Evolutionary conservation across 176 grass and related monocot genomes (phyloP).

Genomic region (Pontederia paniculata): DNA sequence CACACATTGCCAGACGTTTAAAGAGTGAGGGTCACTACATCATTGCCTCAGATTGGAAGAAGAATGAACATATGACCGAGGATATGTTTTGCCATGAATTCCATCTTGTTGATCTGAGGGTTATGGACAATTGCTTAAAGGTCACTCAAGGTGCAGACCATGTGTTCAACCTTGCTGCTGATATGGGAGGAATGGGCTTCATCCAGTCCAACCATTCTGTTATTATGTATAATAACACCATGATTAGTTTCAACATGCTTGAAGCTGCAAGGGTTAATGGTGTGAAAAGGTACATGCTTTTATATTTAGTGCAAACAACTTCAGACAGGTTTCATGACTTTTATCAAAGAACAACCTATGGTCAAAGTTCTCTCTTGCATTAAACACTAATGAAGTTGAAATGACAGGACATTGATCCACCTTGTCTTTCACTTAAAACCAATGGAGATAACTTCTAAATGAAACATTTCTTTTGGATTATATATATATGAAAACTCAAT

Average conservation of each 20-base stretch:
- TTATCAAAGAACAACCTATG: neutral
- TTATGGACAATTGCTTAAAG: conserved; percentile 20
- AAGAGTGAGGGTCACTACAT: conserved; percentile 17
- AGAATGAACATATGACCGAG: conserved; percentile 19
- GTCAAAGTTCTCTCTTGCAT: too few relatives aligned
- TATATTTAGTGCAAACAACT: neutral
- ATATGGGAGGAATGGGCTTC: conserved; percentile 22
- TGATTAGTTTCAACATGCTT: conserved; percentile 21
- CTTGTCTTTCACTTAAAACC: too few relatives aligned
- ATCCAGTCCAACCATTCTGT: conserved; percentile 18
- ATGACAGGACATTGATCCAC: too few relatives aligned
- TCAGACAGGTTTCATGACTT: neutral
- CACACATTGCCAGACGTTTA: conserved; percentile 15
- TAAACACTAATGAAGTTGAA: too few relatives aligned
- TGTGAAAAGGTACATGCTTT: conserved; percentile 14
- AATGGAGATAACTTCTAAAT: too few relatives aligned
- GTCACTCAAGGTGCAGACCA: conserved; percentile 11
- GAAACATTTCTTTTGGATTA: too few relatives aligned
- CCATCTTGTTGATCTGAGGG: conserved; percentile 18
- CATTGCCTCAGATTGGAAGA: conserved; percentile 21
- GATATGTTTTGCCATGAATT: conserved; percentile 20
- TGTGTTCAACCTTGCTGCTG: conserved; percentile 19
- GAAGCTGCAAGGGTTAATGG: conserved; percentile 21
- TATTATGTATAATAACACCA: conserved; percentile 17
- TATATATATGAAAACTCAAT: too few relatives aligned